These are phyloP conservation scores for Calvatia gigantea DNA, from an alignment of 768 basidiomycete genomes.

Conservation along the genomic window DNA sequence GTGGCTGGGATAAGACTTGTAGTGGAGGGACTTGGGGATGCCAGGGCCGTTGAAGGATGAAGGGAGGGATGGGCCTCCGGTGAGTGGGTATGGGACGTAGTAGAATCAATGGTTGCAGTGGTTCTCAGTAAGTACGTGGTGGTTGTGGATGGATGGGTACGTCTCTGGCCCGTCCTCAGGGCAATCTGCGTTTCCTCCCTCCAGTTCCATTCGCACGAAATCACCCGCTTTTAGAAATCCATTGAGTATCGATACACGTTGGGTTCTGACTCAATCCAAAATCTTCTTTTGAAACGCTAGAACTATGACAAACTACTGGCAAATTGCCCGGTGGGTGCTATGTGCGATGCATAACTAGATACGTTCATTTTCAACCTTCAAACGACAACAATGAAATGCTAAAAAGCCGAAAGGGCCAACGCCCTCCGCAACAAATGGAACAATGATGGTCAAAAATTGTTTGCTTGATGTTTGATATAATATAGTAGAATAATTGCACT, in stretches of 20 bases:
- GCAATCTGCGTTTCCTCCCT: conserved; percentile 14
- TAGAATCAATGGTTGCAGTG: conserved; percentile 62
- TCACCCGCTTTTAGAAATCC: conserved; percentile 17
- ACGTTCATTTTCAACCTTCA: too few species aligned
- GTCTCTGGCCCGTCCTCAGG: conserved; percentile 4
- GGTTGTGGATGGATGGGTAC: conserved; percentile 13
- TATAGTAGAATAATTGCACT: conserved; percentile 10
- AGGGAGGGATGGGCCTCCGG: conserved; percentile 50
- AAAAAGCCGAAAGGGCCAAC: neutral
- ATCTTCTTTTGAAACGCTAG: neutral
- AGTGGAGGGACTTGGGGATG: conserved; percentile 18
- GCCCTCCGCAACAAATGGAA: neutral
- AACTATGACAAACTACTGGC: too few species aligned
- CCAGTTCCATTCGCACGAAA: conserved; percentile 18
- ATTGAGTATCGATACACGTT: neutral
- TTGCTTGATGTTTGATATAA: neutral
- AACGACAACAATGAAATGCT: too few species aligned
- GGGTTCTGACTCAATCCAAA: neutral
- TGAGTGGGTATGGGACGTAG: conserved; percentile 49
- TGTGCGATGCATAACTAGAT: neutral
- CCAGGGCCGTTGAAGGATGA: conserved; percentile 45
- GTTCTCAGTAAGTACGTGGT: conserved; percentile 15
- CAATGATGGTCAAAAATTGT: neutral
- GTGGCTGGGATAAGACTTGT: conserved; percentile 61
- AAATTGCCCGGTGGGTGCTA: neutral